Base-by-base conservation (phyloP, 148 eudicot species). In the Cornus controversa region DNA sequence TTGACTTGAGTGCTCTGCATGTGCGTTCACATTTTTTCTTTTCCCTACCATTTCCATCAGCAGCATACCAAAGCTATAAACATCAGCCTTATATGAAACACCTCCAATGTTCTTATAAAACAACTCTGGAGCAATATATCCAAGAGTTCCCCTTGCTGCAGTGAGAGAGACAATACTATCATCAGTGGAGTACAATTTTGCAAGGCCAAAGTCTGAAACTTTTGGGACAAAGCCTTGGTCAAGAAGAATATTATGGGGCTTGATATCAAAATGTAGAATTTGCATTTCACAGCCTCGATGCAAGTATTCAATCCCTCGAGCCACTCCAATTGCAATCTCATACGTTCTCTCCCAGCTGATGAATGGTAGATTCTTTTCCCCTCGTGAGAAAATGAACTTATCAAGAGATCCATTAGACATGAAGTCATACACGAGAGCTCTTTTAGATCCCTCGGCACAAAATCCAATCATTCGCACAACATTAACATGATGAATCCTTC, bases 401-500 rank as follows among this genome's bases (percentile, higher is more conserved):
- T 66, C 69, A 24, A 66, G 69, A 5, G 69, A 66, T 15, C 69
- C 69, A 27, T 66, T 66, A 23, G 69, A 34, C 69, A 45, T 45
- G 9, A 45, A 45, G 50, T 45, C 50, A 45, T 45, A 45, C 7
- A 45, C 50, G 13, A 45, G 42, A 36, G 73, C 73, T 18, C 73
- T 50, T 18, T 42, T 70, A 22, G 73, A 70, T 37, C 73, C 37
- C 73, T 70, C 58, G 7, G 73, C 73, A 40, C 25, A 40, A 45
- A 20, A 70, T 2, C 73, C 73, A 11, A 22, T 47, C 23, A 70
- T 10, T 23, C 54, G 37, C 53, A 70, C 73, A 6, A 70, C 47
- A 47, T 70, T 70, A 27, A 70, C 22, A 70, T 70, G 73, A 70
- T 70, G 57, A 70, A 70, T 70, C 22, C 53, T 70, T 36, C 73